Conservation (phyloP, 257 asterid genomes). For the Gentiana straminea region DNA sequence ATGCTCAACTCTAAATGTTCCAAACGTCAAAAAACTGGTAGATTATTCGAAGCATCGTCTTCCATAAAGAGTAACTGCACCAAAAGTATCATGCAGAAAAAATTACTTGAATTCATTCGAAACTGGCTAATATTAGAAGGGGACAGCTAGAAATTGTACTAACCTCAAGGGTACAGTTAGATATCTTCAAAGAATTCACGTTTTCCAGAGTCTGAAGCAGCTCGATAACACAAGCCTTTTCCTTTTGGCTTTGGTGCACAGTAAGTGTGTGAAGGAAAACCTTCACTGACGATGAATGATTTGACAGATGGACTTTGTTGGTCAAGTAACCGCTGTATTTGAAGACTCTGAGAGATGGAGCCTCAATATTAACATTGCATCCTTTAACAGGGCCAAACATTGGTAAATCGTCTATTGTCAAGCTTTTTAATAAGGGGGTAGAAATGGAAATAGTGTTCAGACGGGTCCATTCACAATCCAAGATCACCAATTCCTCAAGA, state of each 20-base stretch:
- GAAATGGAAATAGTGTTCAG: slow-evolving; percentile 24
- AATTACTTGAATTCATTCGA: background rate
- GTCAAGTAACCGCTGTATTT: slow-evolving; percentile 38
- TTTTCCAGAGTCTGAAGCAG: slow-evolving; percentile 25
- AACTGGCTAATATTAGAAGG: no score
- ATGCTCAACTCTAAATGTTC: slow-evolving; percentile 33
- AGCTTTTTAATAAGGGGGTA: slow-evolving; percentile 35
- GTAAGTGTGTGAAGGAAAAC: slow-evolving; percentile 29
- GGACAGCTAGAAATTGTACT: background rate
- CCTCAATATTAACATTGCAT: slow-evolving; percentile 36
- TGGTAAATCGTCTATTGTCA: slow-evolving; percentile 44
- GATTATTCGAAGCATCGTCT: slow-evolving; percentile 15
- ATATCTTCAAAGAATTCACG: slow-evolving; percentile 26
- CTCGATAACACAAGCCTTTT: slow-evolving; percentile 26
- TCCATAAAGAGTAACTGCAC: slow-evolving; percentile 29
- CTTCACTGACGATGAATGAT: slow-evolving; percentile 18
- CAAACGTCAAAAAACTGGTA: slow-evolving; percentile 27
- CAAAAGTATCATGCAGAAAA: background rate
- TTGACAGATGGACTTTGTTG: slow-evolving; percentile 24
- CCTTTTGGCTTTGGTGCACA: slow-evolving; percentile 12
- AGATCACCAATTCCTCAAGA: slow-evolving; percentile 37
- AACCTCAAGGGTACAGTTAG: slow-evolving; percentile 35
- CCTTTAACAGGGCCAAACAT: slow-evolving; percentile 28
- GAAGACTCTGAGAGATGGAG: slow-evolving; percentile 23
- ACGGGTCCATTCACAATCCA: slow-evolving; percentile 46